Base-by-base conservation (phyloP, 1,284 basidiomycete species). In the Ustilago esculenta region DNA sequence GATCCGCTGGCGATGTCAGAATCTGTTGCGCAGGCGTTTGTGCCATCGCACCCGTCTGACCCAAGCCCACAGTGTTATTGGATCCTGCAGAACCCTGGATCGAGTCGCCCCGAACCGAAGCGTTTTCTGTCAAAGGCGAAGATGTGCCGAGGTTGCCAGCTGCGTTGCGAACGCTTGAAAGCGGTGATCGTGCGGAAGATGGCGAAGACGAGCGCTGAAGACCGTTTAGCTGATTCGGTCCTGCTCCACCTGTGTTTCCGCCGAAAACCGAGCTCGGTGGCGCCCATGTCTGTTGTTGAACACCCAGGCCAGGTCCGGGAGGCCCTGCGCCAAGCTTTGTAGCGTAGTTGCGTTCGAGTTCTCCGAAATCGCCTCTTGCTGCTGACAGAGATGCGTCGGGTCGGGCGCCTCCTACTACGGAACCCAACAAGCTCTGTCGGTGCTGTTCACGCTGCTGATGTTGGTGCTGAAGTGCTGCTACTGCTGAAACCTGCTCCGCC, bases 1-100 rank as follows among this genome's bases (percentile, higher is more conserved):
- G 88, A 83, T 98, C 95, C 52, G 94, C 95, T 0, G 95, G 92
- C 49, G 91, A 92, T 72, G 92, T 89, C 48, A 98, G 86, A 17
- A 98, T 88, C 84, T 98, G 95, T 82, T 97, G 92, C 35, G 93
- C 93, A 0, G 95, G 94, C 58, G 94, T 75, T 42, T 71, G 73
- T 8, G 68, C 54, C 72, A 57, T 72, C 27, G 57, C 54, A n/a
- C 58, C 58, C 29, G 44, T 52, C 64, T 60, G 61, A 36, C 42
- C 41, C 34, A 47, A 27, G 11, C 30, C 42, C 15, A 34, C 40
- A 34, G 33, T 20, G 11, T 21, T 42, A 37, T 25, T 64, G 17
- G 43, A 21, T 18, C 44, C 46, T 34, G 41, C 44, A 24, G 33
- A 53, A 14, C 29, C 42, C 35, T 52, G 41, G 15, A 54, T 21